Evolutionary conservation across 176 grass and related monocot genomes (phyloP).

Genomic region (Ampelocalamus luodianensis): DNA sequence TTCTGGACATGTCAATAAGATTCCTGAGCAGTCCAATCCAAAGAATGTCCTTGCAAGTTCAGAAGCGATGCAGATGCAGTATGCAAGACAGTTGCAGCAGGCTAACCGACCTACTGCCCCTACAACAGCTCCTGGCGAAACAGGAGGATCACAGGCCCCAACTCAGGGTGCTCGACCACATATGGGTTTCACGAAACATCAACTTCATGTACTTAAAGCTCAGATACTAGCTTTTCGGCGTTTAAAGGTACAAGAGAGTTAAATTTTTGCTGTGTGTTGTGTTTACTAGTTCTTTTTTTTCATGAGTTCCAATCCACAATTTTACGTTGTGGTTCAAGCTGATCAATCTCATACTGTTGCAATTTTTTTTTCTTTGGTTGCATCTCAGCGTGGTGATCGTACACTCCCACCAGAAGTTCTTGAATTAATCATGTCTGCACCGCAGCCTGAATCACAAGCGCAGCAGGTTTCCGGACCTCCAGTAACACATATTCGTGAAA

Average conservation of each 20-base stretch:
- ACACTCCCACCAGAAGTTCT: slow-evolving; percentile 89
- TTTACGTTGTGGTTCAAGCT: slow-evolving; percentile 32
- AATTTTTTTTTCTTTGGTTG: slow-evolving; percentile 38
- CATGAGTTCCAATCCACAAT: background rate
- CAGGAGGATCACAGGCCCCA: slow-evolving; percentile 49
- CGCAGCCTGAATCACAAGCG: slow-evolving; percentile 50
- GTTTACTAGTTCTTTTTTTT: background rate
- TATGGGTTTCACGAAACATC: slow-evolving; percentile 81
- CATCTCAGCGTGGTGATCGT: slow-evolving; percentile 81
- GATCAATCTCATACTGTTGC: slow-evolving; percentile 22
- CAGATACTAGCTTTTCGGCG: slow-evolving; percentile 99
- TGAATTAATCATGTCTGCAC: slow-evolving; percentile 71
- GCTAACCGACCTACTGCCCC: slow-evolving; percentile 43
- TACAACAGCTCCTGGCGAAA: slow-evolving; percentile 39
- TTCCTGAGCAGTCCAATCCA: slow-evolving; percentile 57
- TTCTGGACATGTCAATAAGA: slow-evolving; percentile 55
- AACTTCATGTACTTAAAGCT: slow-evolving; percentile 97
- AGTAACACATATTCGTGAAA: slow-evolving; percentile 44
- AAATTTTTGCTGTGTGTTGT: slow-evolving; percentile 31
- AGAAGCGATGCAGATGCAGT: slow-evolving; percentile 65
- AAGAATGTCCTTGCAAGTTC: slow-evolving; percentile 55
- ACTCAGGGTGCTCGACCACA: slow-evolving; percentile 44
- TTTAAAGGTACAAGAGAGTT: slow-evolving; percentile 72
- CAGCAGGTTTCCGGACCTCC: slow-evolving; percentile 48
- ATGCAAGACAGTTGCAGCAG: slow-evolving; percentile 69